Percentiles rank a stretch among this genome's conserved stretches.
These are phyloP conservation scores for Phytophthora nicotianae DNA, from an alignment of 352 stramenopile species.

Conservation along the genomic window DNA sequence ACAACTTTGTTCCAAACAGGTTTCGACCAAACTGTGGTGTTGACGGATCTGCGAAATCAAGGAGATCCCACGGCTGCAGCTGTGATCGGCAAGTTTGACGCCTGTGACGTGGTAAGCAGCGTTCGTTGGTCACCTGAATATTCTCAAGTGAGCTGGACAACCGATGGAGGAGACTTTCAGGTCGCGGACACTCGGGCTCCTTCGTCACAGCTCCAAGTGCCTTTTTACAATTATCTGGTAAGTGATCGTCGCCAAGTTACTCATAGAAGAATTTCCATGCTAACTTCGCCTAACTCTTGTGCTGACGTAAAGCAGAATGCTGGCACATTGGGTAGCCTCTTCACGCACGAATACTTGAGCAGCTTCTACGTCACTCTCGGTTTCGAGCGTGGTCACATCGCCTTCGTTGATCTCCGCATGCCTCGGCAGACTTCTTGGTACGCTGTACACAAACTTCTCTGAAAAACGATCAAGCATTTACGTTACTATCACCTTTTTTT, in stretches of 20 bases:
- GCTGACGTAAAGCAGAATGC: conserved; percentile 37
- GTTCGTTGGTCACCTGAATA: conserved; percentile 63
- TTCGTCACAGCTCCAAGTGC: conserved; percentile 44
- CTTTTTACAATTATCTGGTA: conserved; percentile 42
- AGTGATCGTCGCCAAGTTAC: background rate
- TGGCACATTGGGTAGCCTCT: conserved; percentile 58
- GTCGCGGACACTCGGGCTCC: conserved; percentile 54
- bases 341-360: conserved; percentile 74
- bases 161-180: conserved; percentile 79
- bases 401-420: conserved; percentile 75
- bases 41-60: conserved; percentile 60
- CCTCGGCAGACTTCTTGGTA: conserved; percentile 52
- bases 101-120: conserved; percentile 82
- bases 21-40: conserved; percentile 82
- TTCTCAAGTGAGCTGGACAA: conserved; percentile 78
- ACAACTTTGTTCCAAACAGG: conserved; percentile 32
- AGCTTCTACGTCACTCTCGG: conserved; percentile 59
- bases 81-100: conserved; percentile 67
- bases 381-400: conserved; percentile 66
- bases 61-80: conserved; percentile 41
- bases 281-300: conserved; percentile 9
- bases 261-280: background rate
- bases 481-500: conserved; percentile 1
- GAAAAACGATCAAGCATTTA: too few species aligned
- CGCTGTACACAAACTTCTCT: background rate